Percentiles rank a stretch among this genome's conserved stretches.
Conservation (phyloP, 176 grass and related monocot species). For the Urochloa ruziziensis region DNA sequence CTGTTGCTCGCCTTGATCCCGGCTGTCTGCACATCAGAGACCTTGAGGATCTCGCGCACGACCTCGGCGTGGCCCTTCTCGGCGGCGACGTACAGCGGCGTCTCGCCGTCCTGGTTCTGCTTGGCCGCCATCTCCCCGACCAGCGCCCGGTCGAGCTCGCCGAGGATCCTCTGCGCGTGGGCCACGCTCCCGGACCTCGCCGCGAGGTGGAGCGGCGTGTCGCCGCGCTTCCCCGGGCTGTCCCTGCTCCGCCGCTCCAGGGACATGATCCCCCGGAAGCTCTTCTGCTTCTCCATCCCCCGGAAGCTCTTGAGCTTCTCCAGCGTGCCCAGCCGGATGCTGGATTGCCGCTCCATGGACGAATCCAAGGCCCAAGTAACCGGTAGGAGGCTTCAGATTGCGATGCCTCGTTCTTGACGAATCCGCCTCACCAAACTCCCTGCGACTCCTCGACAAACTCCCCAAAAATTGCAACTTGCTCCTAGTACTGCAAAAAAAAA, state of each 20-base stretch:
- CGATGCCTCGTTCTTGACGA: slow-evolving; percentile 14
- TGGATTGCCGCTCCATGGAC: slow-evolving; percentile 60
- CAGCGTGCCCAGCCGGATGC: slow-evolving; percentile 55
- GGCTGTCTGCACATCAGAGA: slow-evolving; percentile 71
- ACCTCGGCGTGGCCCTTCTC: slow-evolving; percentile 74
- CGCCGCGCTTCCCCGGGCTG: slow-evolving; percentile 75
- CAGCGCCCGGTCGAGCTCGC: slow-evolving; percentile 40
- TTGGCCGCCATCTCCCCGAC: slow-evolving; percentile 52
- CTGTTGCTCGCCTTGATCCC: slow-evolving; percentile 76
- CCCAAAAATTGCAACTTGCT: neutral
- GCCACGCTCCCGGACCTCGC: slow-evolving; percentile 62
- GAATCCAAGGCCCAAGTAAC: neutral
- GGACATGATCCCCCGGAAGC: slow-evolving; percentile 44
- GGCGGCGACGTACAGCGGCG: slow-evolving; percentile 72
- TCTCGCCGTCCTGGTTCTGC: slow-evolving; percentile 89
- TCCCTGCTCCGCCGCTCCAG: slow-evolving; percentile 69
- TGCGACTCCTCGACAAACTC: neutral
- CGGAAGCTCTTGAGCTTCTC: slow-evolving; percentile 65
- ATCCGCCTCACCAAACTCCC: slow-evolving; percentile 21
- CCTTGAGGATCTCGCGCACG: slow-evolving; percentile 66
- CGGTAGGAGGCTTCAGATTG: neutral
- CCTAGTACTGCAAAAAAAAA: neutral
- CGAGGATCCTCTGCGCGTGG: slow-evolving; percentile 58
- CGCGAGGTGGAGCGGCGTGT: slow-evolving; percentile 71
- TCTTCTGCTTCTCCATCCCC: slow-evolving; percentile 64